A percentile compares a stretch with the other conserved stretches of the same genome.
phyloP scores from a whole-genome alignment of 2,329 filamentous ascomycete species.

The Ceratocystis papillata region DNA sequence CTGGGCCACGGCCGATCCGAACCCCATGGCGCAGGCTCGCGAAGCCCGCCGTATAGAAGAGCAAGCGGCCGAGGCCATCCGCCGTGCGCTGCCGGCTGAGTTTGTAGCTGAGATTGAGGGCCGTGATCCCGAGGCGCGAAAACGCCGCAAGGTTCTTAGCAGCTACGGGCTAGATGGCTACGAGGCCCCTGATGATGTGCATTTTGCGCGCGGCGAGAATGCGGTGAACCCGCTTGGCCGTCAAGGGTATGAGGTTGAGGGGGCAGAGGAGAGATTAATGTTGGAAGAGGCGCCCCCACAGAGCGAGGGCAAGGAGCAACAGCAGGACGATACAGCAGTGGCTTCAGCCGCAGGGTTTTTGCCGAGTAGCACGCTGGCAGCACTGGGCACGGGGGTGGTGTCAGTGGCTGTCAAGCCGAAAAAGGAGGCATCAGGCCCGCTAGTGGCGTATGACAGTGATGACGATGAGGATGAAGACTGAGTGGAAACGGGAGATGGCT shows the following conservation, averaged over 20 bases:
- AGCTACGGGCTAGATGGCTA: constrained; percentile 83
- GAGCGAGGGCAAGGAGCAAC: constrained; percentile 35
- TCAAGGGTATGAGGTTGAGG: constrained; percentile 52
- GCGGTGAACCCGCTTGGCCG: constrained; percentile 50
- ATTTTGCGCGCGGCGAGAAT: constrained; percentile 71
- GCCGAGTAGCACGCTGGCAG: constrained; percentile 69
- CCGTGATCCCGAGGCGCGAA: constrained; percentile 72
- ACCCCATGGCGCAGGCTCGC: constrained; percentile 85
- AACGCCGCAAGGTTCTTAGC: constrained; percentile 80
- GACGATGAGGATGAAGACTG: constrained; percentile 26
- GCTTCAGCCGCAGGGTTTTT: constrained; percentile 54
- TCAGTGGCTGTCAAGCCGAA: constrained; percentile 46
- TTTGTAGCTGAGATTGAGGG: constrained; percentile 94
- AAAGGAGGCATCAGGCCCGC: constrained; percentile 49
- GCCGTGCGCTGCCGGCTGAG: constrained; percentile 73
- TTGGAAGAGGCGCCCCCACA: constrained; percentile 44
- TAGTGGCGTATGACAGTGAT: constrained; percentile 86
- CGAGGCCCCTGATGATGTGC: constrained; percentile 86
- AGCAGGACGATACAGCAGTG: constrained; percentile 27
- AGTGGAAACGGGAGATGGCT: constrained; percentile 1
- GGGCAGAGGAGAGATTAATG: constrained; percentile 42
- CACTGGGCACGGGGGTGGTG: constrained; percentile 52
- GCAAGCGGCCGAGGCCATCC: constrained; percentile 87
- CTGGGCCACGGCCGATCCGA: constrained; percentile 94
- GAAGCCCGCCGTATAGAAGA: constrained; percentile 85